Base-by-base conservation (phyloP, 192 early-diverging fungal species). In the Phycomyces nitens region DNA sequence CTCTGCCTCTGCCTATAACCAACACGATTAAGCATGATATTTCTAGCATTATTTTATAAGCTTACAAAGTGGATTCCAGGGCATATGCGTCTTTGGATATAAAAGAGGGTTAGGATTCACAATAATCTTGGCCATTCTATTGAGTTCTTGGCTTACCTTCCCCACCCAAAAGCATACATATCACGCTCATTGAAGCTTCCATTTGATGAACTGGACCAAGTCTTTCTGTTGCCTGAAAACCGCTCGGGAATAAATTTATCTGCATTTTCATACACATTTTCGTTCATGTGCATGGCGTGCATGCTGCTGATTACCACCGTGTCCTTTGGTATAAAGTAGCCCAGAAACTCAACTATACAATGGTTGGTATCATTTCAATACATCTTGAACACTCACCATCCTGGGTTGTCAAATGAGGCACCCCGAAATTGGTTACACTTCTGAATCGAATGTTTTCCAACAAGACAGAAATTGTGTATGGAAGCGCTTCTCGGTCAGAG, bases 241-340 rank as follows among this genome's bases (percentile, higher is more conserved):
- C 83, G 78, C 24, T 75, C 72, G 9, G 83, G 83, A 42, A 70
- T 64, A 22, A 83, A 85, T 59, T 64, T 66, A 0, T 81, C 69
- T 1, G 82, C 80, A 0, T 77, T 51, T 0, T 68, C 68, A 47
- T 47, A 47, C 5, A 47, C 44, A 47, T 47, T 18, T n/a, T 14
- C 15, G 44, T 71, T 59, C 26, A 20, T 52, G 51, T 85, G 77
- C 70, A 85, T 76, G 1, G 75, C 70, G 68, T 77, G 77, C 41
- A 80, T 58, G 49, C 81, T 77, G 26, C 77, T 69, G 42, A 78
- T 68, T 20, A 83, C 60, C 56, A 66, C 64, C 1, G 79, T 58
- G 4, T 27, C 44, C n/a, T 9, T 24, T 12, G 42, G 42, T 16
- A 61, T 61, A 6, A 27, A 11, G 15, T 49, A 61, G 1, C n/a